phyloP scores from a whole-genome alignment of 371 early-diverging fungal species.

The Entomophthora muscae region DNA sequence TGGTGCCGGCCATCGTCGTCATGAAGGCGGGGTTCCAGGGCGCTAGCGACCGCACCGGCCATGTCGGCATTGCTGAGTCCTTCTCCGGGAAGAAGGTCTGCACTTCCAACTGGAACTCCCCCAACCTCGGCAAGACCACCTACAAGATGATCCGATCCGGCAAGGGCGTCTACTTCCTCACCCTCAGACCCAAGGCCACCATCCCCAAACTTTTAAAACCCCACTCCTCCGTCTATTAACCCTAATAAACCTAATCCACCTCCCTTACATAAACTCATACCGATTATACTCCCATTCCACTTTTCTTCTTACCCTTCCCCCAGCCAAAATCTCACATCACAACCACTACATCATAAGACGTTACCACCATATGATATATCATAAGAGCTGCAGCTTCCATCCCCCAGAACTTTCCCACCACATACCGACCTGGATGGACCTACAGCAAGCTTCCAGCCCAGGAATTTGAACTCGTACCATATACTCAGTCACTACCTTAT shows the following conservation, averaged over 20 bases:
- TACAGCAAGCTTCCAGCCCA: no score
- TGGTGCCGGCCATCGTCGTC: slow-evolving; percentile 6
- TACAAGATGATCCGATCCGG: not conserved
- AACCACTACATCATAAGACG: no score
- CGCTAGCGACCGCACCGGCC: not conserved
- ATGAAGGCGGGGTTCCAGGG: not conserved
- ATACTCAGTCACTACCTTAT: no score
- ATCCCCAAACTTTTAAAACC: not conserved
- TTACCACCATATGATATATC: no score
- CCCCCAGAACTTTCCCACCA: no score
- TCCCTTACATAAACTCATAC: no score
- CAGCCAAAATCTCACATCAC: no score
- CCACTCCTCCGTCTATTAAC: not conserved
- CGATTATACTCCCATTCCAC: no score
- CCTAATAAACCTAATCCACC: not conserved
- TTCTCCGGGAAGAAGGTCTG: not conserved
- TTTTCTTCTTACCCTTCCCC: no score
- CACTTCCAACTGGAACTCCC: slow-evolving; percentile 8
- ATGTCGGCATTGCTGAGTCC: slow-evolving; percentile 8
- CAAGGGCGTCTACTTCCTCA: not conserved
- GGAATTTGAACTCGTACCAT: no score
- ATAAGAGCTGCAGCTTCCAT: no score
- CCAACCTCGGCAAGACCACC: not conserved
- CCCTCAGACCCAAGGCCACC: not conserved
- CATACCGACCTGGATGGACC: no score